phyloP scores from a whole-genome alignment of 2,329 filamentous ascomycete species.

The Aspergillus alliaceus region DNA sequence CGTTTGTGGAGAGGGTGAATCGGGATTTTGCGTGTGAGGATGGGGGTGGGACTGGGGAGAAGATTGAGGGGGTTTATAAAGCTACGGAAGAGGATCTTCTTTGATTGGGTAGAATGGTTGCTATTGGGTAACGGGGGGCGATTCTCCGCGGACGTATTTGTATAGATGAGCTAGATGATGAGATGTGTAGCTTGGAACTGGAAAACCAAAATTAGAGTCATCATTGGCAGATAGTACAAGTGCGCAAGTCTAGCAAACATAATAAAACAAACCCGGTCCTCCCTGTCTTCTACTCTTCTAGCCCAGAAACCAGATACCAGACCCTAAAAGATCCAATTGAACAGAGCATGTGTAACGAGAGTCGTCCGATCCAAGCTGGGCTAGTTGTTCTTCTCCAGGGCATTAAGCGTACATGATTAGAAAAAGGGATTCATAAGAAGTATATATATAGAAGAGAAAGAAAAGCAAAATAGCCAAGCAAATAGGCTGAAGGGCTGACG shows the following conservation, averaged over 20 bases:
- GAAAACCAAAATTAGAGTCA: background rate
- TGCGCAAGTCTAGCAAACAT: background rate
- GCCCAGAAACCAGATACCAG: background rate
- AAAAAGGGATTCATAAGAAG: constrained; percentile 7
- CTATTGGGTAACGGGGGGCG: too few species aligned
- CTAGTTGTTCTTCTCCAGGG: background rate
- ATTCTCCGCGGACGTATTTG: background rate
- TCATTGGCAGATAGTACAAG: constrained; percentile 3
- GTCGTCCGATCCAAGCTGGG: background rate
- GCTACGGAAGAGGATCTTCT: constrained; percentile 33
- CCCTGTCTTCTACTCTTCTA: background rate
- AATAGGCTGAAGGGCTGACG: constrained; percentile 14
- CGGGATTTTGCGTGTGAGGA: constrained; percentile 35
- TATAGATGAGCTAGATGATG: background rate
- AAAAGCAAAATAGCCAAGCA: constrained; percentile 3
- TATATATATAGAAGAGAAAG: constrained; percentile 22
- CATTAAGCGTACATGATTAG: constrained; percentile 17
- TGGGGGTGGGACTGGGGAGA: constrained; percentile 29
- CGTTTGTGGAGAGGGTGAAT: constrained; percentile 41
- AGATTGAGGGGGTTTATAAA: constrained; percentile 41
- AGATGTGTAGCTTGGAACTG: background rate
- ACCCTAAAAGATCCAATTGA: background rate
- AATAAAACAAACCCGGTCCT: background rate
- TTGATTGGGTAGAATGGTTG: background rate
- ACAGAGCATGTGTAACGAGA: background rate